These are phyloP conservation scores for Colletotrichum sp. DNA, from an alignment of 2,329 filamentous ascomycete species.

Conservation along the genomic window DNA sequence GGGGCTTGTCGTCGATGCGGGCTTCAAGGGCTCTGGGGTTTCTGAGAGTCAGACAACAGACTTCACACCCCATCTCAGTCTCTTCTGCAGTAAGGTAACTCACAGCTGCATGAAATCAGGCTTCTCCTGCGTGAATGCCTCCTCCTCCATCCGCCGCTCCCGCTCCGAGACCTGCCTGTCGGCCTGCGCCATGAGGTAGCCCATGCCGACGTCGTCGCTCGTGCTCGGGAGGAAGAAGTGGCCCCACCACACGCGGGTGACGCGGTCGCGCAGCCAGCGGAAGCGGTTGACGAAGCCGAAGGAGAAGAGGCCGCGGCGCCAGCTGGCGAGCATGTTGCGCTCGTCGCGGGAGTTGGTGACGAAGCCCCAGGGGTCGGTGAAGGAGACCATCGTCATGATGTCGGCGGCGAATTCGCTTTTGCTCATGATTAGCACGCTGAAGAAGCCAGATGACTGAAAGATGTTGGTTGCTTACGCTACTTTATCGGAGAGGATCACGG, in stretches of 20 bases:
- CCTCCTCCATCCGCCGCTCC: background rate
- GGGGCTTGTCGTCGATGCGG: background rate
- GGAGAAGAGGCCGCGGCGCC: background rate
- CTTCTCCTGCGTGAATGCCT: background rate
- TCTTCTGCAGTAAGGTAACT: background rate
- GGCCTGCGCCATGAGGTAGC: constrained; percentile 6
- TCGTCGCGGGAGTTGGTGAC: constrained; percentile 5
- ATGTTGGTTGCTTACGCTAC: background rate
- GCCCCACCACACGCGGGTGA: background rate
- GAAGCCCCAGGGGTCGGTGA: constrained; percentile 7
- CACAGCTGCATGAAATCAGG: constrained; percentile 1
- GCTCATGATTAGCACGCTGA: too few species aligned
- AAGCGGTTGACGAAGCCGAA: constrained; percentile 5
- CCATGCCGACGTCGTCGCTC: constrained; percentile 4
- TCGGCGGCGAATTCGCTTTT: constrained; percentile 6
- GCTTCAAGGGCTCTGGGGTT: background rate
- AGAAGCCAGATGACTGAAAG: too few species aligned
- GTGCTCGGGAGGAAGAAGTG: background rate
- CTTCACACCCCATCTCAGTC: background rate
- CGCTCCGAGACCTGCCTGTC: background rate
- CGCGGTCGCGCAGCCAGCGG: background rate
- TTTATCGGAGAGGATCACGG: constrained; percentile 2
- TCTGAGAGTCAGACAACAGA: background rate
- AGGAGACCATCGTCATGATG: constrained; percentile 9
- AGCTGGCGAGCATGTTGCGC: constrained; percentile 4